A percentile compares a stretch with the other conserved stretches of the same genome.
Conservation (phyloP, 805 yeast genomes). For the Diddensiella caesifluorescens region DNA sequence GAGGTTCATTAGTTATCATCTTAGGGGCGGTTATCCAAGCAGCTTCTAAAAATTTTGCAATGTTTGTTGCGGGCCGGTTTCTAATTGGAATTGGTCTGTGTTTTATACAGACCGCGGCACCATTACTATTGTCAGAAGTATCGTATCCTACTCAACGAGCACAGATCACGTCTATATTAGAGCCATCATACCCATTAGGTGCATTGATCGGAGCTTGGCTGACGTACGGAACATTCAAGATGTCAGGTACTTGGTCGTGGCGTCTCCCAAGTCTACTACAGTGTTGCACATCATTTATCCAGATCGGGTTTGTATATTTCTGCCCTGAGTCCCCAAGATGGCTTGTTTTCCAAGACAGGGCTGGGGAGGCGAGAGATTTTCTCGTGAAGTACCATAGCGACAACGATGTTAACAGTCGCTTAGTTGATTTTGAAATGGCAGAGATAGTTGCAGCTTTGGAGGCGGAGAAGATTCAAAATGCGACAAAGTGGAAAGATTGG, state of each 20-base stretch:
- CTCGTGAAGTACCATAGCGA: conserved; percentile 31
- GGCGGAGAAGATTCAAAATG: conserved; percentile 7
- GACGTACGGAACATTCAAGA: conserved; percentile 55
- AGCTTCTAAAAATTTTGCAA: conserved; percentile 46
- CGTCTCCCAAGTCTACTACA: conserved; percentile 72
- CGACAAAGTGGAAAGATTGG: conserved; percentile 10
- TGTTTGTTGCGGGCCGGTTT: conserved; percentile 61
- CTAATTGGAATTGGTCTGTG: conserved; percentile 70
- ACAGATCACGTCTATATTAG: conserved; percentile 36
- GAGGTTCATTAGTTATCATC: conserved; percentile 50
- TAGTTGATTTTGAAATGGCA: conserved; percentile 13
- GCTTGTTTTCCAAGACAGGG: conserved; percentile 42
- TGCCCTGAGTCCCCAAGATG: conserved; percentile 20
- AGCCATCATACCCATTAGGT: conserved; percentile 66
- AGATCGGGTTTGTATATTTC: conserved; percentile 43
- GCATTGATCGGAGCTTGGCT: conserved; percentile 72
- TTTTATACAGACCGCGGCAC: conserved; percentile 47
- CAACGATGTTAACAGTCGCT: conserved; percentile 12
- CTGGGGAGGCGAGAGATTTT: conserved; percentile 39
- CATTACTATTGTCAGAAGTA: conserved; percentile 7
- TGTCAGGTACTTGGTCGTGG: conserved; percentile 44
- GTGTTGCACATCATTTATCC: conserved; percentile 51
- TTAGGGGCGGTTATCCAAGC: conserved; percentile 52
- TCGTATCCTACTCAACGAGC: conserved; percentile 16
- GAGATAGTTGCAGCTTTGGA: conserved; percentile 12